Evolutionary conservation across 306 rosid species (phyloP), one percentile per base, ranked within the genome.

Genomic region (Notholithocarpus densiflorus): DNA sequence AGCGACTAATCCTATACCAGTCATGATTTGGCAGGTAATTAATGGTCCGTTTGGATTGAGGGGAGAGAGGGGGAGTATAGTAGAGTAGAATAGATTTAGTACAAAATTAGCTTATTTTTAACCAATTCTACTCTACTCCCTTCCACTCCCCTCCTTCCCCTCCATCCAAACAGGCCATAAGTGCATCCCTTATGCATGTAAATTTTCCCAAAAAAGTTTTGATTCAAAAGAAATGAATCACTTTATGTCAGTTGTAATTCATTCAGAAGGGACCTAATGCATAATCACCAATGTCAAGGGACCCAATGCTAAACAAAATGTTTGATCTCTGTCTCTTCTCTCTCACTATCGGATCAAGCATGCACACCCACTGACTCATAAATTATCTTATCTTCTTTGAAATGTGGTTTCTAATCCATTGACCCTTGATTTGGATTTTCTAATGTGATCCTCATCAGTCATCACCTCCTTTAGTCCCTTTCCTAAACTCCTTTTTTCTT

Each of bases 361-460:
- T 70, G 82, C 70, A 79, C 34, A 84, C 87, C 88, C 87, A 85
- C 89, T 81, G 61, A 82, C 84, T 75, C 83, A 43, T 55, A 23
- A 60, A 26, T 69, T 60, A 59, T 73, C 89, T 81, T 86, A 81
- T 84, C 94, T 85, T 76, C 82, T 64, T 40, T 48, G 3, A 3
- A 13, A 18, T 59, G 59, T 65, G 76, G 52, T 27, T 68, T 70
- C 72, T 37, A 2, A 55, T 61, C 65, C 69, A 76, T 87, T 91
- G 93, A 89, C 93, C 77, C 86, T 81, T 84, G 26, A 60, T 79
- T 84, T 87, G 93, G 84, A 82, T 87, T 59, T 72, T 71, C 71
- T 80, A 23, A 77, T 43, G 80, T 77, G 83, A 79, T 87, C 84
- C 80, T 83, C 56, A 7, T 78, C 29, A 23, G 78, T 83, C 56